Evolutionary conservation across 306 rosid species (phyloP).

Genomic region (Vachellia collinsii): DNA sequence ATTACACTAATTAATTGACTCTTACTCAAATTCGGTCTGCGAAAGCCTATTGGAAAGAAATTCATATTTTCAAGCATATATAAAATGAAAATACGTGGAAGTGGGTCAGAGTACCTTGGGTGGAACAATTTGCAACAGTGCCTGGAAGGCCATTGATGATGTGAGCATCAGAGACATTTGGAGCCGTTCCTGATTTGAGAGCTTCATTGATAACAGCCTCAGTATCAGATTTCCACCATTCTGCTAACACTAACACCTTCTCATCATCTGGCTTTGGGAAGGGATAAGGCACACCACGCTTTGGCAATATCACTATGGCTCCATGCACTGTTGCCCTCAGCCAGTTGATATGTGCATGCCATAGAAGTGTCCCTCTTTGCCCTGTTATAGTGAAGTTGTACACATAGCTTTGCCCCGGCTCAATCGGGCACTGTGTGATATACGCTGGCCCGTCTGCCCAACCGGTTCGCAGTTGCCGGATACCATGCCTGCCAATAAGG

Average conservation of each 20-base stretch:
- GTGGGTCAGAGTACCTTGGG: constrained; percentile 48
- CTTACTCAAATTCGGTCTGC: too few relatives aligned
- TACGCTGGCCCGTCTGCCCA: constrained; percentile 96
- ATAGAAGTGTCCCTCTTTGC: constrained; percentile 89
- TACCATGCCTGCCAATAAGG: constrained; percentile 70
- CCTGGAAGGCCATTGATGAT: constrained; percentile 92
- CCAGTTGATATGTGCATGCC: constrained; percentile 93
- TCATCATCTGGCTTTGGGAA: constrained; percentile 84
- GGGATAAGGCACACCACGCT: constrained; percentile 85
- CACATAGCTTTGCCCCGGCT: constrained; percentile 60
- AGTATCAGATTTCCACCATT: constrained; percentile 98
- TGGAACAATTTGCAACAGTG: constrained; percentile 55
- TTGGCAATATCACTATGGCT: constrained; percentile 80
- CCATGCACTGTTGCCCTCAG: constrained; percentile 88
- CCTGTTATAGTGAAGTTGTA: constrained; percentile 90
- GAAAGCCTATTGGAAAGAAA: too few relatives aligned
- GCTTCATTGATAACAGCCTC: constrained; percentile 88
- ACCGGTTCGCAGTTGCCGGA: constrained; percentile 78
- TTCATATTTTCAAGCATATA: too few relatives aligned
- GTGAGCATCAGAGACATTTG: constrained; percentile 92
- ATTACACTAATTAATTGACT: too few relatives aligned
- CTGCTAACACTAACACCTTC: constrained; percentile 72
- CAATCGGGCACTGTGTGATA: constrained; percentile 87
- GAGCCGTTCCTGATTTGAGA: constrained; percentile 73
- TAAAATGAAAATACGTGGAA: too few relatives aligned